phyloP scores from a whole-genome alignment of 352 stramenopile genomes.

The Pythium grandisporangium region DNA sequence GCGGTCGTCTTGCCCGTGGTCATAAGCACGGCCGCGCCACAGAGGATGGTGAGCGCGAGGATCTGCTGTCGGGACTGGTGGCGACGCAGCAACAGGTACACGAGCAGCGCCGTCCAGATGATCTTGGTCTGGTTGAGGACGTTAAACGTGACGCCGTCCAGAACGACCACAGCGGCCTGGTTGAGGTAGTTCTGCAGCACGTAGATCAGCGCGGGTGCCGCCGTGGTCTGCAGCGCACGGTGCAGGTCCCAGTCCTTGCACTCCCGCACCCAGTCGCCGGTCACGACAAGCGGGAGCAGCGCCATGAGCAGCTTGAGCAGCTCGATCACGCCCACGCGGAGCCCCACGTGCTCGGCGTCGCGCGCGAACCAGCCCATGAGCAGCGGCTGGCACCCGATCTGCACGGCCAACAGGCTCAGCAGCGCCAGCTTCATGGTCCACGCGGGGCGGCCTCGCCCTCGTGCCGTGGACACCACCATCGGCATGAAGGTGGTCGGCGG shows the following conservation, averaged over 20 bases:
- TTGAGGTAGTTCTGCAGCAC: constrained; percentile 80
- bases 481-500: constrained; percentile 23
- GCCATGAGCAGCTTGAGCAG: constrained; percentile 61
- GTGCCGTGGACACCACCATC: too few species aligned
- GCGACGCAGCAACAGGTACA: constrained; percentile 69
- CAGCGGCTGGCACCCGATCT: constrained; percentile 72
- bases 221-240: constrained; percentile 49
- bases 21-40: constrained; percentile 68
- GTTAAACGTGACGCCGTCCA: constrained; percentile 81
- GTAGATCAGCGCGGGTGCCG: constrained; percentile 69
- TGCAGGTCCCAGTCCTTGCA: constrained; percentile 60
- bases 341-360: constrained; percentile 42
- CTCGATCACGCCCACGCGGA: constrained; percentile 72
- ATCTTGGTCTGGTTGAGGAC: constrained; percentile 87
- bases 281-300: constrained; percentile 43
- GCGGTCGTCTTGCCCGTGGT: constrained; percentile 23
- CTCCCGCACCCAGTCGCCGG: constrained; percentile 32
- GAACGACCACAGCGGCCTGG: constrained; percentile 59
- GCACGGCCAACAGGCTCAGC: constrained; percentile 51
- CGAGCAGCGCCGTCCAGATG: constrained; percentile 76
- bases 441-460: too few species aligned
- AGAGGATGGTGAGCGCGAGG: constrained; percentile 58
- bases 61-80: constrained; percentile 64
- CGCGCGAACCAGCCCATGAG: constrained; percentile 69
- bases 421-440: constrained; percentile 49